A percentile compares a stretch with the other conserved stretches of the same genome.
Evolutionary conservation across 140 eudicot genomes (phyloP).

Genomic region (Ambrosia hybrid): DNA sequence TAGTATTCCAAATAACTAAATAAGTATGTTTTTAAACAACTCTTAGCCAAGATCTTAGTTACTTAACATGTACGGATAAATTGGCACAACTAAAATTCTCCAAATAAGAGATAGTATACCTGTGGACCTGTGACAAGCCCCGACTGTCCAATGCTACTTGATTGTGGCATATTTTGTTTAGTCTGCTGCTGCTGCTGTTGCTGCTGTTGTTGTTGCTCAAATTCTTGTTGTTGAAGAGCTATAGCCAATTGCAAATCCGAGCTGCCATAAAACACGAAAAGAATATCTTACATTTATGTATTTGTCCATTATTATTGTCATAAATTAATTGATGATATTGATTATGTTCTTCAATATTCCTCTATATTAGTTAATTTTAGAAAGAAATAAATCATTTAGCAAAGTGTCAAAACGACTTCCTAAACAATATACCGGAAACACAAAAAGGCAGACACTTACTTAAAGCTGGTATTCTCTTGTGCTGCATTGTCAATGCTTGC

Average conservation of each 20-base stretch:
- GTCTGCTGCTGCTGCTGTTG: constrained; percentile 44
- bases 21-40: no score
- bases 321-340: not conserved
- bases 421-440: not conserved
- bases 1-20: no score
- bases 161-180: constrained; percentile 39
- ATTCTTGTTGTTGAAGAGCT: constrained; percentile 90
- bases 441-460: constrained; percentile 45
- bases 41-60: not conserved
- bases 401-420: constrained; percentile 4
- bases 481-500: constrained; percentile 56
- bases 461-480: constrained; percentile 50
- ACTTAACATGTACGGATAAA: not conserved
- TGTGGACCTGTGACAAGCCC: constrained; percentile 83
- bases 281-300: not conserved
- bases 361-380: not conserved
- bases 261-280: constrained; percentile 44
- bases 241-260: constrained; percentile 85
- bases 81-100: no score
- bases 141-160: constrained; percentile 35
- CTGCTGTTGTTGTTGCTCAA: constrained; percentile 49
- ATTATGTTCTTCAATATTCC: constrained; percentile 16
- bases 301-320: not conserved
- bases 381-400: not conserved
- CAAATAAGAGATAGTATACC: constrained; percentile 39